A percentile compares a stretch with the other conserved stretches of the same genome.
These are phyloP conservation scores for Ophiostoma ips DNA, from an alignment of 2,329 filamentous ascomycete species.

Conservation along the genomic window DNA sequence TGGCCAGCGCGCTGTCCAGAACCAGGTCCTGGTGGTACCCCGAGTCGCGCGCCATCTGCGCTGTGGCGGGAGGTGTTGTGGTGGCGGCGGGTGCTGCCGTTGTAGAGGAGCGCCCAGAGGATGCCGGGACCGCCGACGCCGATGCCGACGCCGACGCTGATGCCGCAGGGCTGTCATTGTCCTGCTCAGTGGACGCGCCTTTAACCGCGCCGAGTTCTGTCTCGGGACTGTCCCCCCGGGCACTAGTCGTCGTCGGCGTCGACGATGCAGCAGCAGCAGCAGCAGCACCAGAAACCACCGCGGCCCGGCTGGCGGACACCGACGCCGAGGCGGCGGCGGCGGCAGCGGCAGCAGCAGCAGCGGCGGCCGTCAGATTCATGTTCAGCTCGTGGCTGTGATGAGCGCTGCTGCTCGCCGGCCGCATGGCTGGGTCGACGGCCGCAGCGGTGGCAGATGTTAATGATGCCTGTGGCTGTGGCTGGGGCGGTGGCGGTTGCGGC, in stretches of 20 bases:
- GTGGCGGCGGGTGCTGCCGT: conserved; percentile 5
- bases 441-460: too few relatives aligned
- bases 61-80: conserved; percentile 25
- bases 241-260: too few relatives aligned
- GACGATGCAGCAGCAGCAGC: conserved; percentile 4
- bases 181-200: too few relatives aligned
- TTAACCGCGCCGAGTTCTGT: not conserved
- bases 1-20: conserved; percentile 41
- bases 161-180: too few relatives aligned
- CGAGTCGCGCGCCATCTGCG: conserved; percentile 30
- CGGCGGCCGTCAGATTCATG: conserved; percentile 6
- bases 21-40: conserved; percentile 31
- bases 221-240: too few relatives aligned
- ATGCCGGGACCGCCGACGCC: too few relatives aligned
- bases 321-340: conserved; percentile 8
- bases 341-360: conserved; percentile 5
- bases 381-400: conserved; percentile 6
- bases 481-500: too few relatives aligned
- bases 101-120: too few relatives aligned
- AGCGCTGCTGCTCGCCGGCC: conserved; percentile 4
- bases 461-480: too few relatives aligned
- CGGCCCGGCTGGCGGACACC: not conserved
- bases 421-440: too few relatives aligned
- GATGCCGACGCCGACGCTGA: too few relatives aligned
- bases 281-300: too few relatives aligned